phyloP scores from a whole-genome alignment of 106 monocot species.

The Cymbidium sinense region DNA sequence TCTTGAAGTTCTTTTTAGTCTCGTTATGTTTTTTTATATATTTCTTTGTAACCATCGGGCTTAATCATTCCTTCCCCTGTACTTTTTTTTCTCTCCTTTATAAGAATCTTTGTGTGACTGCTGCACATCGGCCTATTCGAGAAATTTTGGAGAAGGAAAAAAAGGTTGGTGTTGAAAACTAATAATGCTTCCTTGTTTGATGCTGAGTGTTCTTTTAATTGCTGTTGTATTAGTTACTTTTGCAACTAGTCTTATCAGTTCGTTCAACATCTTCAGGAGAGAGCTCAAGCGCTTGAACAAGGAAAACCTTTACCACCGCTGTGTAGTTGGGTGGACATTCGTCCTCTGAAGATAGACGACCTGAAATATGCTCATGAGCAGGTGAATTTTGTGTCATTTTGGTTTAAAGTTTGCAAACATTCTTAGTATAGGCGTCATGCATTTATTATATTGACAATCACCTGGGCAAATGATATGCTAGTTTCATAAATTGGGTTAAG shows the following conservation, averaged over 20 bases:
- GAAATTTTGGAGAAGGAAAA: constrained; percentile 79
- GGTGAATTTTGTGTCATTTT: constrained; percentile 21
- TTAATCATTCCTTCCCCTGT: background rate
- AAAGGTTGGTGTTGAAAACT: constrained; percentile 42
- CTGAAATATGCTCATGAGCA: constrained; percentile 84
- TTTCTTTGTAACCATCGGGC: background rate
- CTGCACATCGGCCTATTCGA: constrained; percentile 75
- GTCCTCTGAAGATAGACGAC: constrained; percentile 66
- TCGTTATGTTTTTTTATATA: background rate
- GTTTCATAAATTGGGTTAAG: background rate
- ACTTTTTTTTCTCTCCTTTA: constrained; percentile 1
- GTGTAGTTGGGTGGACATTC: constrained; percentile 44
- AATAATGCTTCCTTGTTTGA: background rate
- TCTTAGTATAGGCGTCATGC: background rate
- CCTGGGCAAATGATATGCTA: background rate
- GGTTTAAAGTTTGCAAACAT: background rate
- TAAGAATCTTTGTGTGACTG: constrained; percentile 83
- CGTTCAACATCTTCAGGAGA: constrained; percentile 48
- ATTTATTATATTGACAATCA: background rate
- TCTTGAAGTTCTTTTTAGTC: background rate
- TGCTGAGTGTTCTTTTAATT: background rate
- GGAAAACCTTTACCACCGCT: constrained; percentile 44
- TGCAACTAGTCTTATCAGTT: background rate
- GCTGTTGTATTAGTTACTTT: background rate
- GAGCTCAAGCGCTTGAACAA: constrained; percentile 51